These are phyloP conservation scores for Ophiocordyceps camponoti-leonardi DNA, from an alignment of 2,329 filamentous ascomycete species.

Conservation along the genomic window DNA sequence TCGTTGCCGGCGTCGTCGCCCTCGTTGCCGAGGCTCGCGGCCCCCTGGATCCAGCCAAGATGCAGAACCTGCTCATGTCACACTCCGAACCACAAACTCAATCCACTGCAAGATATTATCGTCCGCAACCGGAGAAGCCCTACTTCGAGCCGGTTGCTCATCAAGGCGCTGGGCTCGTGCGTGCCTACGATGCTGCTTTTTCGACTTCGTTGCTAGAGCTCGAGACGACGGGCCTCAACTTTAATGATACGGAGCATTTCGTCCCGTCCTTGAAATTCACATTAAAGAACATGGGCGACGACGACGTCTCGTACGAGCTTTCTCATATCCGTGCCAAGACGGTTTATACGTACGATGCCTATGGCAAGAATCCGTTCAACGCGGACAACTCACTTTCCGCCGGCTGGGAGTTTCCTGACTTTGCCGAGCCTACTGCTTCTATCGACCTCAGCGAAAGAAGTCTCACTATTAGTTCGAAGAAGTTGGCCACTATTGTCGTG, in stretches of 20 bases:
- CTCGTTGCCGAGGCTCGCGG: neutral
- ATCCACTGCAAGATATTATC: too few species aligned
- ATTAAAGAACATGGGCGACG: constrained; percentile 14
- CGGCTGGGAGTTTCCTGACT: neutral
- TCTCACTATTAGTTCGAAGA: neutral
- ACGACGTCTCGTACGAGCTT: neutral
- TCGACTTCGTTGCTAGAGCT: constrained; percentile 30
- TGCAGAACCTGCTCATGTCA: neutral
- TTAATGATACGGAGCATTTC: constrained; percentile 42
- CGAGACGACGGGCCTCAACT: constrained; percentile 28
- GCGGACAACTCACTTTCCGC: neutral
- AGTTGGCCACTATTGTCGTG: neutral
- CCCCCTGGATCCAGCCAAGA: neutral
- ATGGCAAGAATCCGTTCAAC: neutral
- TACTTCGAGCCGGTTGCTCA: constrained; percentile 33
- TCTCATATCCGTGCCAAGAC: neutral
- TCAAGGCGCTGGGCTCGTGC: constrained; percentile 26
- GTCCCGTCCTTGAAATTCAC: constrained; percentile 26
- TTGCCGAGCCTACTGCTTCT: neutral
- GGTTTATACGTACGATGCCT: neutral
- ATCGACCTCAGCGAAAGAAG: neutral
- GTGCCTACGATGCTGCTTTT: constrained; percentile 36
- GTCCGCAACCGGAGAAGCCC: too few species aligned
- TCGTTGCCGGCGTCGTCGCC: neutral
- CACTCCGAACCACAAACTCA: constrained; percentile 1